These are phyloP conservation scores for Neonectria sp. DNA, from an alignment of 2,329 filamentous ascomycete genomes.

Conservation along the genomic window DNA sequence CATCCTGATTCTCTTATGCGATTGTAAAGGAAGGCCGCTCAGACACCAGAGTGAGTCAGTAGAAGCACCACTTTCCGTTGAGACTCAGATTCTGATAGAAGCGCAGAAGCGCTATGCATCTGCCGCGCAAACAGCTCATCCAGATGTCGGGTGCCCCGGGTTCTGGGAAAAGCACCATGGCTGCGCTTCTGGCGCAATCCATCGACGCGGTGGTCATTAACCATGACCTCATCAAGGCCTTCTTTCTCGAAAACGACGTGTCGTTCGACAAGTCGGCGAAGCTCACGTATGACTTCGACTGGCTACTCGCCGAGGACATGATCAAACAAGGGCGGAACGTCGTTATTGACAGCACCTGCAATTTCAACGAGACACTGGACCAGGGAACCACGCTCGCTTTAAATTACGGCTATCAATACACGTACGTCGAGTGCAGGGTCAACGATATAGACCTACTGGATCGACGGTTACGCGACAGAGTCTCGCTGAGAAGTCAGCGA, in stretches of 20 bases:
- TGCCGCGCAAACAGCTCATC: conserved; percentile 5
- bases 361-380: conserved; percentile 51
- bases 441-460: conserved; percentile 51
- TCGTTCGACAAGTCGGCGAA: conserved; percentile 52
- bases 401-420: conserved; percentile 35
- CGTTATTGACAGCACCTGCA: conserved; percentile 57
- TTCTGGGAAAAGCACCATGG: conserved; percentile 56
- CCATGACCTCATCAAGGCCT: conserved; percentile 53
- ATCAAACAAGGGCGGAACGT: conserved; percentile 52
- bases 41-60: background rate
- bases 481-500: conserved; percentile 50
- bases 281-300: conserved; percentile 53
- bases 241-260: conserved; percentile 47
- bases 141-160: conserved; percentile 29
- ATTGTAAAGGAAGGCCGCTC: background rate
- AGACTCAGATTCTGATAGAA: background rate
- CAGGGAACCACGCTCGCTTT: conserved; percentile 49
- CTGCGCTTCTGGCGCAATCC: conserved; percentile 45
- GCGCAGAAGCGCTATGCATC: background rate
- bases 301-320: conserved; percentile 52
- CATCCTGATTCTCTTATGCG: background rate
- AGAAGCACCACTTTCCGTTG: background rate
- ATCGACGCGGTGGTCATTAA: conserved; percentile 53
- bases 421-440: conserved; percentile 53
- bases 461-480: conserved; percentile 43